Base-by-base conservation (phyloP, 208 protist species). In the Entamoeba dispar region DNA sequence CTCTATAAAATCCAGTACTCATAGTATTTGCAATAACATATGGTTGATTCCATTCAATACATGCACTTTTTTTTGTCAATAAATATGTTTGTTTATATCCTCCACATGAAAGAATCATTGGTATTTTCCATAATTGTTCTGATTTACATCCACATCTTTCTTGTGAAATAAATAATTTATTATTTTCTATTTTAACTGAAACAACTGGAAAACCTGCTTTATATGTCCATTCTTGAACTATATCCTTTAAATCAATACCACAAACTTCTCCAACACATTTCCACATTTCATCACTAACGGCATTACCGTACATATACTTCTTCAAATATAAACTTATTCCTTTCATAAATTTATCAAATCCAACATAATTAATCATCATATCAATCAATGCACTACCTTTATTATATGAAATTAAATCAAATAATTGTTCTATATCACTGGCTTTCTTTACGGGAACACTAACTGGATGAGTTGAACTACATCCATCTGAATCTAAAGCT, bases 361-460 rank as follows among this genome's bases (percentile, higher is more conserved):
- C 98, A 4, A 98, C 95, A 92, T 97, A 96, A 31, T 94, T 95
- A 77, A 95, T 94, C 22, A 98, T 95, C 98, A 98, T 98, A 92
- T 97, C 96, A 47, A 98, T 96, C 34, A 98, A 93, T 94, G 95
- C 95, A 50, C 95, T 95, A 47, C 98, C 98, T 93, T 98, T 99
- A 93, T 96, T 93, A 94, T 98, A 99, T 92, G 97, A 97, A 93
- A 99, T 99, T 22, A 94, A 94, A 95, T 99, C 98, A 94, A 99
- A 99, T 93, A 99, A 98, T 93, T 99, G 97, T 31, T 98, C 97
- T 91, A 99, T 98, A 73, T 98, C 96, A 50, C 96, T 94, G 14
- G 97, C 95, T 94, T 97, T 93, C 49, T 57, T 93, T 92, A 98
- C 98, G 47, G 95, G 96, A 12, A 99, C 97, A 94, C 99, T 97